Evolutionary conservation across 345 rosid genomes (phyloP).

Genomic region (Ceriops decandra): DNA sequence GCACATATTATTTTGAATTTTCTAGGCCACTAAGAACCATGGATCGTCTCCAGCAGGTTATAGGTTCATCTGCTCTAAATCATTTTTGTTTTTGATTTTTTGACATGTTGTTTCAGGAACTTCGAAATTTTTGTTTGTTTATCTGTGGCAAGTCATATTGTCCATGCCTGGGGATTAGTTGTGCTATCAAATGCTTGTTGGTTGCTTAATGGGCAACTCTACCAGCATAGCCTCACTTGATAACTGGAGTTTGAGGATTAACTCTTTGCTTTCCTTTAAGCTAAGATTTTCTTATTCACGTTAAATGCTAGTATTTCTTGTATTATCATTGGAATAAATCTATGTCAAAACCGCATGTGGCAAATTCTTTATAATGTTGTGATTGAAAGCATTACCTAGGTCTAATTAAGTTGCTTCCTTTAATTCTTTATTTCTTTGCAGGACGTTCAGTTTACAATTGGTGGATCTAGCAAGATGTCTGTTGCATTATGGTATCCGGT

Average conservation of each 20-base stretch:
- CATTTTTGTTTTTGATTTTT: constrained; percentile 14
- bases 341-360: not conserved
- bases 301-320: not conserved
- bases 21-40: constrained; percentile 88
- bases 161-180: not conserved
- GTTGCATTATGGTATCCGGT: constrained; percentile 95
- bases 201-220: not conserved
- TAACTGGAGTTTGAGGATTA: not conserved
- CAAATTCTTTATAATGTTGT: not conserved
- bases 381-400: constrained; percentile 24
- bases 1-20: constrained; percentile 79
- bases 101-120: not conserved
- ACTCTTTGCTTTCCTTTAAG: not conserved
- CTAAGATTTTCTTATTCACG: no score
- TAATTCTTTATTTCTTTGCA: constrained; percentile 29
- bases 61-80: constrained; percentile 18
- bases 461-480: constrained; percentile 64
- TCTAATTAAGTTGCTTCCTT: constrained; percentile 6
- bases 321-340: not conserved
- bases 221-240: no score
- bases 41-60: constrained; percentile 92
- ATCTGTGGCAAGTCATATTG: not conserved
- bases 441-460: constrained; percentile 87
- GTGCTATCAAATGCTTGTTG: not conserved
- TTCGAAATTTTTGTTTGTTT: not conserved